Base-by-base conservation (phyloP, 352 stramenopile genomes). In the Globisporangium heterothallicum region DNA sequence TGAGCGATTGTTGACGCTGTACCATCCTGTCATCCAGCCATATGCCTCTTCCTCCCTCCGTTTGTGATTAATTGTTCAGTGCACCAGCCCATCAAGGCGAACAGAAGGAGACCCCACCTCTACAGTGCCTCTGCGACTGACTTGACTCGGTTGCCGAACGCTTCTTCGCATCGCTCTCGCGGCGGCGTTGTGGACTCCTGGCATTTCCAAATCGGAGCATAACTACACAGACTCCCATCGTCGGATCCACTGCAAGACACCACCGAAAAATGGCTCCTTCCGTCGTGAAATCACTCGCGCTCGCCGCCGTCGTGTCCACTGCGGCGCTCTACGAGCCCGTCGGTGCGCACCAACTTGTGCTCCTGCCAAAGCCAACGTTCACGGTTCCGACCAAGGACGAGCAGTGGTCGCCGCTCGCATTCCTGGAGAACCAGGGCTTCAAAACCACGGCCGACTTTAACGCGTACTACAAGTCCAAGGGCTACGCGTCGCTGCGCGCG, bases 371-470 rank as follows among this genome's bases (percentile, higher is more conserved):
- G 24, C 66, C 59, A 16, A 69, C 63, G 19, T 71, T 61, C 44
- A 72, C 66, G 8, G 60, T 60, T 0, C 38, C 58, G n/a, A 58
- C 64, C 35, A 64, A 61, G 42, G 58, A 54, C 46, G 58, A 56
- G 21, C 64, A 64, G 56, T 70, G 68, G 50, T 55, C 61, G 0
- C 72, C 66, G 18, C 46, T 76, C 24, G 72, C 67, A 29, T 78
- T 78, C 54, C 60, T 80, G 10, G 72, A 80, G 58, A 56, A 67
- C 48, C 72, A 80, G 42, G 64, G 59, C 19, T 76, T 66, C 46
- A 56, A 66, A 16, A 78, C 67, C 12, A 62, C 63, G 12, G 58
- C 61, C 4, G 72, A 83, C 42, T 74, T 79, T 26, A 71, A 64
- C 8, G 62, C 48, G 6, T 81, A 54, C 55, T 24, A 55, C 59